These are phyloP conservation scores for Strobilomyces confusus DNA, from an alignment of 768 basidiomycete genomes.

Conservation along the genomic window DNA sequence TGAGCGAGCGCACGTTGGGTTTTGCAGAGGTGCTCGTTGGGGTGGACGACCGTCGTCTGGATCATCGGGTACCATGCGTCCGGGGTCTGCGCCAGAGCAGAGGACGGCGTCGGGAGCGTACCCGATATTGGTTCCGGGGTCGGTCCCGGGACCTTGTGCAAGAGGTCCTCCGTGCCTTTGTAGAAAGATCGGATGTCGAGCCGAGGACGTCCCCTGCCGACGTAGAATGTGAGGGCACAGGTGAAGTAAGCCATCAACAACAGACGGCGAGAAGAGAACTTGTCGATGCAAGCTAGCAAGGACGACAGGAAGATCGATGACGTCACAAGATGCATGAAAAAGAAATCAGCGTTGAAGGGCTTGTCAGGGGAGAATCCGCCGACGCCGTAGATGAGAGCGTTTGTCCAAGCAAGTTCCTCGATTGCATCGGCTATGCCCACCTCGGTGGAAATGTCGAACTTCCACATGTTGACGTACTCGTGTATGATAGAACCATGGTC, in stretches of 20 bases:
- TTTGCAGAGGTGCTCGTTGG: conserved; percentile 53
- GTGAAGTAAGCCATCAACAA: conserved; percentile 30
- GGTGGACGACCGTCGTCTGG: conserved; percentile 49
- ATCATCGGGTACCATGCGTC: conserved; percentile 58
- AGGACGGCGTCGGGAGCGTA: conserved; percentile 29
- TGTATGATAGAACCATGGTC: conserved; percentile 37
- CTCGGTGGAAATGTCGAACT: conserved; percentile 33
- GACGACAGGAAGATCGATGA: conserved; percentile 60
- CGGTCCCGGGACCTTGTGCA: conserved; percentile 34
- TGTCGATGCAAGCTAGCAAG: conserved; percentile 35
- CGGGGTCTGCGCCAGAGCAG: conserved; percentile 36
- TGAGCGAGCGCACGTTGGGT: conserved; percentile 46
- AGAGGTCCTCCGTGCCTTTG: conserved; percentile 18
- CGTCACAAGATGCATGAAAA: conserved; percentile 68
- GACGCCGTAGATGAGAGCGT: conserved; percentile 55
- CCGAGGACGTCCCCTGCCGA: conserved; percentile 32
- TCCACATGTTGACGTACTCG: conserved; percentile 46
- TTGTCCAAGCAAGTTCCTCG: conserved; percentile 60
- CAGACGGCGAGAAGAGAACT: conserved; percentile 22
- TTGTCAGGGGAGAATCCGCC: conserved; percentile 44
- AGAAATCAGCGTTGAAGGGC: conserved; percentile 64
- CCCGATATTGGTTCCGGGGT: conserved; percentile 21
- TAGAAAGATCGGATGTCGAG: conserved; percentile 33
- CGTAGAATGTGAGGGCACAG: conserved; percentile 26
- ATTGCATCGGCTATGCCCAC: conserved; percentile 46